These are phyloP conservation scores for Nannizziopsis barbatae DNA, from an alignment of 2,329 filamentous ascomycete species.

Conservation along the genomic window DNA sequence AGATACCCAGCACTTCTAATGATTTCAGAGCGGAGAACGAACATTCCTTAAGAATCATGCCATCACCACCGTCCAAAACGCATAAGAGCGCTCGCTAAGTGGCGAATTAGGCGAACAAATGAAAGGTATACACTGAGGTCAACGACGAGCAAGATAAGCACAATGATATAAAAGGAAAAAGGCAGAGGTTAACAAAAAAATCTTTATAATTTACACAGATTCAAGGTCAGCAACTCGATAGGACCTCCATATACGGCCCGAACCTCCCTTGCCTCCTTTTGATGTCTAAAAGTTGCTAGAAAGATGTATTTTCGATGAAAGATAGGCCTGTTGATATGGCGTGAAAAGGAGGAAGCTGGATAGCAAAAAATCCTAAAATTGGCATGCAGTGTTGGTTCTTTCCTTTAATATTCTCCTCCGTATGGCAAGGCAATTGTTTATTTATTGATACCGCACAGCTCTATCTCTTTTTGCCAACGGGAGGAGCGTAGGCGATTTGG, in stretches of 20 bases:
- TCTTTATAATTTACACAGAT: slow-evolving; percentile 10
- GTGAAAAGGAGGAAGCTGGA: background rate
- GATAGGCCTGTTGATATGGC: background rate
- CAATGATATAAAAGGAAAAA: slow-evolving; percentile 4
- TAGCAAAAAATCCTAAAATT: background rate
- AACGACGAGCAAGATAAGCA: slow-evolving; percentile 1
- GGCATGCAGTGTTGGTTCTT: background rate
- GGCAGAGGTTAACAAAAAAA: slow-evolving; percentile 2
- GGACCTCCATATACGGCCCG: background rate
- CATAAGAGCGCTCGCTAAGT: too few relatives aligned
- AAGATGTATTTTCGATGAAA: background rate
- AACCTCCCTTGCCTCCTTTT: background rate
- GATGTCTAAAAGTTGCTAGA: slow-evolving; percentile 9
- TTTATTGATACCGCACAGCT: background rate
- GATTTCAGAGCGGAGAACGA: background rate
- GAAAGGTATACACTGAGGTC: slow-evolving; percentile 7
- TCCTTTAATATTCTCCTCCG: background rate
- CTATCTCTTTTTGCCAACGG: slow-evolving; percentile 32
- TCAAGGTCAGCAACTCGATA: slow-evolving; percentile 1
- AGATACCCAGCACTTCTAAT: background rate
- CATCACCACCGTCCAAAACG: background rate
- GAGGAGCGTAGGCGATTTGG: slow-evolving; percentile 81
- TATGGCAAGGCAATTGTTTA: background rate
- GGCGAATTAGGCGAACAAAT: background rate
- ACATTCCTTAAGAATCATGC: background rate